Evolutionary conservation across 164 flowering plant species (phyloP).

Genomic region (Stephania cephalantha): DNA sequence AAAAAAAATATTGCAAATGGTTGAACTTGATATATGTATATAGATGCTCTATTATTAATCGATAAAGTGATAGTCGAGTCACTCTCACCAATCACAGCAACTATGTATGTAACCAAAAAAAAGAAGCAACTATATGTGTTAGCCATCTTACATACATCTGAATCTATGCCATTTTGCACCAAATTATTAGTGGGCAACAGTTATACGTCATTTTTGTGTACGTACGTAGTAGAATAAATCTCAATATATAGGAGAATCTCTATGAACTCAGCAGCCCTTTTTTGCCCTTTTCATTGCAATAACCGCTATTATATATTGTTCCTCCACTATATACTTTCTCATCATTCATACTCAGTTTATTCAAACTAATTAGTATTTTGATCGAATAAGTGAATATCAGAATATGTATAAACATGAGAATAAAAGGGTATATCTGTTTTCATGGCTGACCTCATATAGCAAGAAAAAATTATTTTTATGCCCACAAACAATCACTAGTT

Average conservation of each 20-base stretch:
- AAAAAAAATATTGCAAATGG: not conserved
- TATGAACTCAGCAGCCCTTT: constrained; percentile 1
- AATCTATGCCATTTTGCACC: not conserved
- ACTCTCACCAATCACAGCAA: not conserved
- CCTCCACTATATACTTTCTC: not conserved
- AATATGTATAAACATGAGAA: not conserved
- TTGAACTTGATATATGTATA: not conserved
- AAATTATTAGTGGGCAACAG: constrained; percentile 1
- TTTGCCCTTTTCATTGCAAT: not conserved
- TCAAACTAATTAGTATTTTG: not conserved
- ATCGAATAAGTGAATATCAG: not conserved
- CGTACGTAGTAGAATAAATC: not conserved
- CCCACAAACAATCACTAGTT: not conserved
- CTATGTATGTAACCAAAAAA: not conserved
- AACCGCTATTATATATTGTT: not conserved
- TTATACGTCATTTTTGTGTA: not conserved
- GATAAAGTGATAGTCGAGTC: not conserved
- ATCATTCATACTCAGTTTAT: not conserved
- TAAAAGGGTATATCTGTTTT: not conserved
- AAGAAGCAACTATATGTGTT: not conserved
- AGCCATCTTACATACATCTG: constrained; percentile 1
- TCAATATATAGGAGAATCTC: not conserved
- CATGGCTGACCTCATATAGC: not conserved
- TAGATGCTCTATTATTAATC: not conserved
- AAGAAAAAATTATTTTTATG: not conserved